Evolutionary conservation across 139 green algal species (phyloP), one percentile per base, ranked within the genome.

Genomic region (Cymbomonas tetramitiformis): DNA sequence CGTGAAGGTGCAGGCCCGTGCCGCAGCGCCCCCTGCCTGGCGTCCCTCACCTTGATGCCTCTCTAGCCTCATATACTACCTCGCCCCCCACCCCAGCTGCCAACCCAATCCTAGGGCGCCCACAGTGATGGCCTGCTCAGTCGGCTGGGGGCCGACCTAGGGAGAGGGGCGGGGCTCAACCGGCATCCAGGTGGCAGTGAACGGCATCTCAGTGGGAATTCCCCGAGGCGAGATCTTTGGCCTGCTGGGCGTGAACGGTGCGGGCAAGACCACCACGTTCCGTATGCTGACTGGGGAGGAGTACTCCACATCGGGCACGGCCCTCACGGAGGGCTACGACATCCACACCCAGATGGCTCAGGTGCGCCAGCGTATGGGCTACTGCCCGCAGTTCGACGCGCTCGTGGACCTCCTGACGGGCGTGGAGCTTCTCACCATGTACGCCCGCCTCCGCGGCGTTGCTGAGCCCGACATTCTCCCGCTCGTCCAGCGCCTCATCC

Each of bases 191-290:
- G n/a, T n/a, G 36, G 36, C 36, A 43, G 36, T 43, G 12, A 43
- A 43, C 12, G 36, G 15, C 12, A 12, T 43, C 12, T 21, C 36
- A 12, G 12, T 43, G 12, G 12, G 12, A 43, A 21, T 21, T 43
- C 36, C 36, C 15, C 36, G 36, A 21, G 36, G 36, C 46, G 46
- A 53, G 46, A 15, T 33, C 12, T 53, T 53, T 41, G 46, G 12
- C 46, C 30, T 53, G 12, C 46, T 53, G 12, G 46, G 46, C 15
- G 23, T 18, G 21, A 53, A 53, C 30, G 46, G 46, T 53, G 46
- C 46, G 24, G 46, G 46, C 15, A 53, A 53, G 24, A 53, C 46
- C 15, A 53, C 46, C 12, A 53, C 23, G 15, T 43, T 53, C 46
- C 15, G 12, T 18, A 15, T 53, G 21, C 21, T 53, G 46, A 53